Evolutionary conservation across 148 eudicot species (phyloP), one percentile per base, ranked within the genome.

Genomic region (Oxyria digyna): DNA sequence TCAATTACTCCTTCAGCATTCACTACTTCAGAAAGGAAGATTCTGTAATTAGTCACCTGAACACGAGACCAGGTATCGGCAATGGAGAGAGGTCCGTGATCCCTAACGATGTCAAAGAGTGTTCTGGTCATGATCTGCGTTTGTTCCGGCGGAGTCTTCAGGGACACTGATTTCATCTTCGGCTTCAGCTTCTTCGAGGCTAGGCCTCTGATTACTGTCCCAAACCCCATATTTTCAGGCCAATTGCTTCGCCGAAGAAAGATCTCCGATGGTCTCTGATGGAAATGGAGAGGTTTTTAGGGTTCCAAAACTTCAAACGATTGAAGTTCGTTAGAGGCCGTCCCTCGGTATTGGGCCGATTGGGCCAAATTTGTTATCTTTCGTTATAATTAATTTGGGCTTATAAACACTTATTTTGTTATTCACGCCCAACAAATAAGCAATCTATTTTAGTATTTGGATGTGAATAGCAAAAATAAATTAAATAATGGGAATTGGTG

Each of bases 61-160:
- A 92, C 81, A 23, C 81, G 86, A 3, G 84, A 85, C 96, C 98
- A 92, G 24, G 94, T 85, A 48, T 92, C 89, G 6, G 89, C 85
- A 15, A 92, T 74, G 70, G 89, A 78, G 67, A 92, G 89, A 67
- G 96, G 98, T 27, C 96, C 98, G 57, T 92, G 96, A 40, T 92
- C 94, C 83, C 86, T 92, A 42, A 92, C 69, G 55, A 89, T 81
- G 42, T 89, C 91, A 42, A 92, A 92, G 50, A 92, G 81, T 14
- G 74, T 79, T 42, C 96, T 81, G 3, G 94, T 92, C 31, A 87
- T 89, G 0, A 96, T 92, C 78, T 87, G 96, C 20, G 89, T 89
- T 69, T 89, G 92, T 79, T 91, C 92, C 0, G 91, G 97, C 42
- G 89, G 87, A 3, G 82, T 74, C 59, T 80, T 81, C 42, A 89